Evolutionary conservation across 768 basidiomycete genomes (phyloP), one percentile per base, ranked within the genome.

Genomic region (Hydnomerulius pinastri): DNA sequence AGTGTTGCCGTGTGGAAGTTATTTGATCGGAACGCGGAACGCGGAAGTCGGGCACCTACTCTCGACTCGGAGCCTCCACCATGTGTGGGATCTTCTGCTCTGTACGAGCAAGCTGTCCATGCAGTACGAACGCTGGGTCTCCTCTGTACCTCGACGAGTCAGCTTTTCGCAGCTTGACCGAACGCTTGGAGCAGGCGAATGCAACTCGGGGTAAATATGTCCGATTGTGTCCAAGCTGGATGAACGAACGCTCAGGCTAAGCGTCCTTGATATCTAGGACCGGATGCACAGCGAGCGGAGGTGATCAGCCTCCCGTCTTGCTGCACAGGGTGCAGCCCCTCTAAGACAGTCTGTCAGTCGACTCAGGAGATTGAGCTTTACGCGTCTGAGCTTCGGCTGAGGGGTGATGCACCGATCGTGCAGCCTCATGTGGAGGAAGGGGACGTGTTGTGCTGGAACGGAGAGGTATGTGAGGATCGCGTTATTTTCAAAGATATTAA

Each of bases 361-460:
- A 40, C 20, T 30, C 45, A 30, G 25, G 48, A 57, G n/a, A 59
- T 82, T 18, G 72, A 79, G 15, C 84, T 90, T 51, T 88, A 82
- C 62, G 83, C 82, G 1, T 90, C 90, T 0, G 89, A 92, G 61
- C 76, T 95, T 45, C 78, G 80, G 47, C 68, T 95, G 43, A 75
- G 92, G 53, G 92, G 92, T 1, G 58, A 68, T 9, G 35, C 48
- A 9, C 73, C 74, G 1, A 66, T 91, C 13, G 65, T 75, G 2
- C 92, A 95, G 63, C 92, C 92, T 23, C 90, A 92, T 62, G 59
- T 69, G 12, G 55, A 67, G 28, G 73, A 72, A 12, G 82, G 78
- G 6, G 77, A 85, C 60, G 62, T 90, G 3, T 67, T 94, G 23
- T 92, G 90, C 61, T 94, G 88, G 87, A 92, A 92, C 61, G 92